These are phyloP conservation scores for Hypoxylon subgilvum DNA, from an alignment of 495 filamentous ascomycete species.

Conservation along the genomic window DNA sequence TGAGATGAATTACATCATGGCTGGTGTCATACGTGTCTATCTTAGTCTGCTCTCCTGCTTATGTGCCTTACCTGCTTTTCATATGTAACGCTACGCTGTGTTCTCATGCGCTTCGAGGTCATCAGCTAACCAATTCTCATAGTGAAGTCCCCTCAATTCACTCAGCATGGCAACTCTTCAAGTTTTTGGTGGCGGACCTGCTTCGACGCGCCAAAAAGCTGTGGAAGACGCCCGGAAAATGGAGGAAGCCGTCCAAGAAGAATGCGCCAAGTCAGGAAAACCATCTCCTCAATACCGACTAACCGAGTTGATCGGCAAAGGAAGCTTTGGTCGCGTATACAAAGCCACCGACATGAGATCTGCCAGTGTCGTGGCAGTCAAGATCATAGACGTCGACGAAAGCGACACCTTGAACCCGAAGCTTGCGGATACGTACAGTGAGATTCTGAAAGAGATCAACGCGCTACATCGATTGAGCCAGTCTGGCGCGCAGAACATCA, in stretches of 20 bases:
- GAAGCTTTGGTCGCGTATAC: slow-evolving; percentile 93
- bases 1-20: not conserved
- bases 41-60: not conserved
- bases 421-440: slow-evolving; percentile 79
- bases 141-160: not conserved
- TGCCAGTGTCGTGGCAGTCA: slow-evolving; percentile 81
- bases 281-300: slow-evolving; percentile 70
- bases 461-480: slow-evolving; percentile 85
- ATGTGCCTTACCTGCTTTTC: not conserved
- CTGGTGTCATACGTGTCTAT: not conserved
- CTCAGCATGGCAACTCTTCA: slow-evolving; percentile 50
- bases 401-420: slow-evolving; percentile 75
- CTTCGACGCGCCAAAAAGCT: slow-evolving; percentile 55
- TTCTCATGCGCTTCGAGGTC: not conserved
- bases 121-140: slow-evolving; percentile 3
- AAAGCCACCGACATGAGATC: slow-evolving; percentile 68
- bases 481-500: slow-evolving; percentile 85
- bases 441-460: slow-evolving; percentile 87
- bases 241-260: slow-evolving; percentile 56
- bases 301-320: slow-evolving; percentile 90
- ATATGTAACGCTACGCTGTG: not conserved
- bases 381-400: slow-evolving; percentile 94
- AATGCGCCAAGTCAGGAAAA: slow-evolving; percentile 55
- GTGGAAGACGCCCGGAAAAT: slow-evolving; percentile 62
- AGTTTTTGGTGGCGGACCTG: slow-evolving; percentile 47